These are phyloP conservation scores for Fraxinus floribunda DNA, from an alignment of 305 asterid species.

Conservation along the genomic window DNA sequence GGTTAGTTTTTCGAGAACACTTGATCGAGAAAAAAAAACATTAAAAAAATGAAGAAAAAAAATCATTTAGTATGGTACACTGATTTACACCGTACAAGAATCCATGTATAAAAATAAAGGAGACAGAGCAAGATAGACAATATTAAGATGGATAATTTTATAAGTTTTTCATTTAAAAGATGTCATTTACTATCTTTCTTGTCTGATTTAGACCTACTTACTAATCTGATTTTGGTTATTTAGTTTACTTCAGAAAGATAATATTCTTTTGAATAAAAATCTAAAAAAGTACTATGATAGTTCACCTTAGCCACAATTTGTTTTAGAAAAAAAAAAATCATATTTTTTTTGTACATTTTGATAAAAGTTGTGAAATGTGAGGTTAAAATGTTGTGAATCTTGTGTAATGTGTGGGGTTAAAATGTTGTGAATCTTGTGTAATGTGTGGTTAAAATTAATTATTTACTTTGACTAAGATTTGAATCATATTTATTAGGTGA, in stretches of 20 bases:
- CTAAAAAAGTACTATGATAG: not conserved
- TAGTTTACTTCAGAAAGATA: not conserved
- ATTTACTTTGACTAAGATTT: no score
- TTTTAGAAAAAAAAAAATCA: not conserved
- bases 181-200: not conserved
- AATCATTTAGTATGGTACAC: not conserved
- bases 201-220: not conserved
- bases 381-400: no score
- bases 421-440: not conserved
- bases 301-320: not conserved
- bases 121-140: not conserved
- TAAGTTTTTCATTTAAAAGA: not conserved
- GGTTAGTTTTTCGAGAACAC: not conserved
- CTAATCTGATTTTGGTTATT: not conserved
- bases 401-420: no score
- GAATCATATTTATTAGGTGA: not conserved
- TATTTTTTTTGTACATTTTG: no score
- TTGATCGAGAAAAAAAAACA: no score
- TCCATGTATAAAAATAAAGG: not conserved
- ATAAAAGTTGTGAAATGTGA: not conserved
- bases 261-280: not conserved
- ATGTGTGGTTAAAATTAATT: not conserved
- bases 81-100: no score
- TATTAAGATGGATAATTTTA: no score
- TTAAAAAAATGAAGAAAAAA: no score